Evolutionary conservation across 2,329 filamentous ascomycete genomes (phyloP).

Genomic region (Boeremia lycopersici): DNA sequence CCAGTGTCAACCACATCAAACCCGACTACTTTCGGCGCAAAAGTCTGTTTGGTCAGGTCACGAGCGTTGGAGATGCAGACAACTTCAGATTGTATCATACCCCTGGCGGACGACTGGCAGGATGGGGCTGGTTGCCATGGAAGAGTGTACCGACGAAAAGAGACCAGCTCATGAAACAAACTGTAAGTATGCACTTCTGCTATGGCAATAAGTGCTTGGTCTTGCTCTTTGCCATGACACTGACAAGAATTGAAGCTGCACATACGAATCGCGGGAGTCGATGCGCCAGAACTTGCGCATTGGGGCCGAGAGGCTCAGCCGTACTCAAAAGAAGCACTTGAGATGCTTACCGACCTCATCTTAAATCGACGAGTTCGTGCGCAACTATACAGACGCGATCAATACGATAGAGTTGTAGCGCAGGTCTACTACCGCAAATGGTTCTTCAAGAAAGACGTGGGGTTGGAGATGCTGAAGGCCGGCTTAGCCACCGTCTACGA

Average conservation of each 20-base stretch:
- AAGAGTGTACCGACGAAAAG: conserved; percentile 72
- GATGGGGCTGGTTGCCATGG: conserved; percentile 88
- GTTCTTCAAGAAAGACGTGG: conserved; percentile 77
- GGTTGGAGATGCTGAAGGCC: conserved; percentile 83
- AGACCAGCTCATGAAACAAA: conserved; percentile 74
- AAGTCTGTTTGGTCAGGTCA: conserved; percentile 83
- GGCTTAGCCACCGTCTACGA: conserved; percentile 93
- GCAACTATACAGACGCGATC: conserved; percentile 83
- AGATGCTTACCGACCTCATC: conserved; percentile 79
- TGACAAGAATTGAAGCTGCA: conserved; percentile 66
- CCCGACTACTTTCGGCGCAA: conserved; percentile 75
- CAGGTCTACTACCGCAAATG: conserved; percentile 77
- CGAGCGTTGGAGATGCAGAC: conserved; percentile 94
- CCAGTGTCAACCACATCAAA: conserved; percentile 74
- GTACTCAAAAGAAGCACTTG: conserved; percentile 77
- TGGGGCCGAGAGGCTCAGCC: conserved; percentile 90
- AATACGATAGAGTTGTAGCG: conserved; percentile 89
- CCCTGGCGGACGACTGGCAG: conserved; percentile 82
- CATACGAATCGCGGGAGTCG: conserved; percentile 86
- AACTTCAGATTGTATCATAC: conserved; percentile 95
- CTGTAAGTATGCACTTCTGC: conserved; percentile 59
- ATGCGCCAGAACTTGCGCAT: conserved; percentile 91
- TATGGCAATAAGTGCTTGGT: too few species aligned
- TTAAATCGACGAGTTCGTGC: conserved; percentile 75
- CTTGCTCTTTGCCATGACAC: background rate